Evolutionary conservation across 2,329 filamentous ascomycete species (phyloP).

Genomic region (Sporothrix mexicana): DNA sequence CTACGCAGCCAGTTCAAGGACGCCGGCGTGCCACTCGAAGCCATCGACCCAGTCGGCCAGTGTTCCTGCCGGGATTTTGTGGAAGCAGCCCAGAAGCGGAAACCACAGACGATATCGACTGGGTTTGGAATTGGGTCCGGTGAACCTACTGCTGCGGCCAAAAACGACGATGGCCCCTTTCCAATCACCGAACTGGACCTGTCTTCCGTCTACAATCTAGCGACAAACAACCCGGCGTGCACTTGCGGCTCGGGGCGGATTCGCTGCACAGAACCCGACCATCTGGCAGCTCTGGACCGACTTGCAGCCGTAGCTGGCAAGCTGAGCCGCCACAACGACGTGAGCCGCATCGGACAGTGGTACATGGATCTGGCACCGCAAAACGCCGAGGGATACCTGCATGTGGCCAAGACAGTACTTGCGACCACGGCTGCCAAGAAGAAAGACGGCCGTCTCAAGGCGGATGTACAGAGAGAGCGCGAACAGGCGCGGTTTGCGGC

Average conservation of each 20-base stretch:
- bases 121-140: not conserved
- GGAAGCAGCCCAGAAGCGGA: conserved; percentile 32
- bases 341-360: conserved; percentile 28
- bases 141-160: not conserved
- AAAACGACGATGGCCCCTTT: not conserved
- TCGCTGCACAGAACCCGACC: conserved; percentile 30
- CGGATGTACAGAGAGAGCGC: not conserved
- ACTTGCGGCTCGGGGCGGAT: conserved; percentile 35
- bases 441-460: not conserved
- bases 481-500: conserved; percentile 27
- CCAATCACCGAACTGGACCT: conserved; percentile 35
- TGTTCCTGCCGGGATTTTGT: conserved; percentile 38
- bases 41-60: conserved; percentile 32
- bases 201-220: conserved; percentile 31
- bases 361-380: conserved; percentile 34
- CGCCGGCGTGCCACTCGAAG: conserved; percentile 28
- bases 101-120: not conserved
- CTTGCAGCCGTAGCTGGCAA: not conserved
- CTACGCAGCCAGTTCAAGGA: conserved; percentile 26
- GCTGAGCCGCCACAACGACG: conserved; percentile 5
- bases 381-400: conserved; percentile 35
- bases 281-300: conserved; percentile 32
- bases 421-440: not conserved
- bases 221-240: conserved; percentile 21
- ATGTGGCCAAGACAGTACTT: conserved; percentile 33